Percentiles rank a stretch among this genome's conserved stretches.
phyloP scores from a whole-genome alignment of 306 rosid species.

The Quercus glauca region DNA sequence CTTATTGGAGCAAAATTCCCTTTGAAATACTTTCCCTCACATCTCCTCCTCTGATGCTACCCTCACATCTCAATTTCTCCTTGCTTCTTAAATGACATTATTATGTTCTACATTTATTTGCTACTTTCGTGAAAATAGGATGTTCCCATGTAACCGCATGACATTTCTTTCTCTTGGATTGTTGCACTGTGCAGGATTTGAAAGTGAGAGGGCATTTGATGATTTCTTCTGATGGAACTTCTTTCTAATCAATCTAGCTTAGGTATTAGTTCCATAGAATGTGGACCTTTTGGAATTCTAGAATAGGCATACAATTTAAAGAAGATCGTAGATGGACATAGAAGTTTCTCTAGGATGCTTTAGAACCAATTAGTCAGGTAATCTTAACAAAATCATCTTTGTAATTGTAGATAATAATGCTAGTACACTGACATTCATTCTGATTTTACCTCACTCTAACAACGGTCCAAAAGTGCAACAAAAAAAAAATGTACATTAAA shows the following conservation, averaged over 20 bases:
- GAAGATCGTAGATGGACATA: conserved; percentile 26
- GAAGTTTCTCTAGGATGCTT: conserved; percentile 25
- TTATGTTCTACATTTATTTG: background rate
- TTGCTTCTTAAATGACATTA: background rate
- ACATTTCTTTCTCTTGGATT: conserved; percentile 16
- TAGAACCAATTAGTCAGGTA: conserved; percentile 36
- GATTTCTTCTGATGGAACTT: conserved; percentile 71
- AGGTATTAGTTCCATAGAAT: conserved; percentile 13
- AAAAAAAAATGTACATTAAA: conserved; percentile 29
- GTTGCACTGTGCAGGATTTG: conserved; percentile 67
- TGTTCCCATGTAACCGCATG: conserved; percentile 4
- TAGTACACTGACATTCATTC: conserved; percentile 19
- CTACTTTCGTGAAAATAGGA: background rate
- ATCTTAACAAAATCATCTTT: conserved; percentile 28
- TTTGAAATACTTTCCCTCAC: background rate
- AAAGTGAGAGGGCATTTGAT: conserved; percentile 73
- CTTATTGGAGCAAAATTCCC: background rate
- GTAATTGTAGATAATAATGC: conserved; percentile 21
- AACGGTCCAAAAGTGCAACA: conserved; percentile 16
- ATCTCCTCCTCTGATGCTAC: background rate
- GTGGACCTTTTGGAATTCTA: conserved; percentile 3
- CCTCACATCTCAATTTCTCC: background rate
- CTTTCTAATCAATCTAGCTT: conserved; percentile 36
- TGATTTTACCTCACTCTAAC: conserved; percentile 16
- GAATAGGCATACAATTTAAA: conserved; percentile 12